Conservation (phyloP, 306 rosid genomes). For the Cucurbita argyrosperma region DNA sequence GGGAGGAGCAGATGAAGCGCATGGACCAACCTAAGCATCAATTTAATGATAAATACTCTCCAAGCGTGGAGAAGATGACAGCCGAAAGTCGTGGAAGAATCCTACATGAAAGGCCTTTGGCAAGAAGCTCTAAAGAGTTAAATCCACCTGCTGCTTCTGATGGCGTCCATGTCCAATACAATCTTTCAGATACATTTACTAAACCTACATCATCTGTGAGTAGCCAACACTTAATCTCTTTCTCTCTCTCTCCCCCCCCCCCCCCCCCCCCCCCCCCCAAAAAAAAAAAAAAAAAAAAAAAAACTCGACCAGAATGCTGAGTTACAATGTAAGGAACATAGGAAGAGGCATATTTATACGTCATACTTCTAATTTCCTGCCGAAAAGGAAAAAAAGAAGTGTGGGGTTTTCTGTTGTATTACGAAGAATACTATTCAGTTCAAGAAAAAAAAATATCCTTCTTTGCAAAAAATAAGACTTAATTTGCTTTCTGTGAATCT, state of each 20-base stretch:
- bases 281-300: not conserved
- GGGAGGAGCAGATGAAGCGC: constrained; percentile 74
- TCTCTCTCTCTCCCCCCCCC: too few relatives aligned
- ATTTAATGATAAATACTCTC: constrained; percentile 36
- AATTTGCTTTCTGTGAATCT: not conserved
- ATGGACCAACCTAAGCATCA: constrained; percentile 36
- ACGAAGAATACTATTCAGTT: not conserved
- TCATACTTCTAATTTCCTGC: not conserved
- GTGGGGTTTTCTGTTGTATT: not conserved
- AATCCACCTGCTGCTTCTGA: constrained; percentile 36
- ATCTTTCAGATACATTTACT: constrained; percentile 84
- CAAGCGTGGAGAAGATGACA: constrained; percentile 44
- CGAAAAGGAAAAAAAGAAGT: not conserved
- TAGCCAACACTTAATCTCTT: constrained; percentile 8
- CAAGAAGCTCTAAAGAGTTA: constrained; percentile 42
- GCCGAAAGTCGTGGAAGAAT: constrained; percentile 79
- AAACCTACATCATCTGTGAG: constrained; percentile 61
- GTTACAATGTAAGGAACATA: not conserved
- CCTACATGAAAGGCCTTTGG: constrained; percentile 79
- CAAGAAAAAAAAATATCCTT: not conserved
- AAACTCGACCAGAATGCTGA: not conserved
- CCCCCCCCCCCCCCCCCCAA: not conserved
- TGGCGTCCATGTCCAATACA: constrained; percentile 56
- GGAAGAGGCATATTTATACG: not conserved
- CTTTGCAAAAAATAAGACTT: not conserved